Conservation (phyloP, 2,329 filamentous ascomycete genomes). For the Chlorencoelia australis region DNA sequence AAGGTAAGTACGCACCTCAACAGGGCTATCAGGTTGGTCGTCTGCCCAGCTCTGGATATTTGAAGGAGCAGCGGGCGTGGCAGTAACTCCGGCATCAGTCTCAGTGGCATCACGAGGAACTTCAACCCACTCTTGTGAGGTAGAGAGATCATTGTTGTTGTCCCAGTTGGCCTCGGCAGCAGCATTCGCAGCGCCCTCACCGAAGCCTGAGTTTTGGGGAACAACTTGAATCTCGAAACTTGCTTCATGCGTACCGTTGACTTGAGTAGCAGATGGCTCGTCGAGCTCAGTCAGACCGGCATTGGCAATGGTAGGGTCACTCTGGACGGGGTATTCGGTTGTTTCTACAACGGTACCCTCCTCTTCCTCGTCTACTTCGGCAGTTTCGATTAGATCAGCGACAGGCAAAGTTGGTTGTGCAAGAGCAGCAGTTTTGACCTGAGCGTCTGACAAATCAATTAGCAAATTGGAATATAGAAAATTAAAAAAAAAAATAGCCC, state of each 20-base stretch:
- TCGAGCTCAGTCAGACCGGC: constrained; percentile 61
- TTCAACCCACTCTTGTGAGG: constrained; percentile 35
- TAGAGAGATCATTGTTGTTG: constrained; percentile 25
- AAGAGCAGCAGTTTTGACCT: constrained; percentile 45
- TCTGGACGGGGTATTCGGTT: constrained; percentile 32
- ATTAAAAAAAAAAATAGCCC: not conserved
- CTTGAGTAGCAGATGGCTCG: constrained; percentile 30
- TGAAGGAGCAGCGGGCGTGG: constrained; percentile 43
- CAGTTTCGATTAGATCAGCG: constrained; percentile 23
- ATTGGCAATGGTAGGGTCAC: constrained; percentile 58
- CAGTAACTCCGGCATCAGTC: constrained; percentile 55
- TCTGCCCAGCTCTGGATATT: constrained; percentile 72
- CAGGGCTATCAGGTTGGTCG: constrained; percentile 51
- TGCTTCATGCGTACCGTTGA: constrained; percentile 36
- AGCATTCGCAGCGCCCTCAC: constrained; percentile 45
- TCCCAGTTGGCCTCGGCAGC: constrained; percentile 62
- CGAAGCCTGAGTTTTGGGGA: constrained; percentile 41
- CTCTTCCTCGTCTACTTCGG: constrained; percentile 27
- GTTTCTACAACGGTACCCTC: constrained; percentile 28
- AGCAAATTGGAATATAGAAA: constrained; percentile 4
- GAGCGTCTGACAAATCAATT: constrained; percentile 39
- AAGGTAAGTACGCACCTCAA: constrained; percentile 37
- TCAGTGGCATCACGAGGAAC: constrained; percentile 67
- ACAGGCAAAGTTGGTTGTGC: constrained; percentile 40
- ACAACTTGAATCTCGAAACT: constrained; percentile 28